phyloP scores from a whole-genome alignment of 2,329 filamentous ascomycete genomes.

The Cadophora gregata region DNA sequence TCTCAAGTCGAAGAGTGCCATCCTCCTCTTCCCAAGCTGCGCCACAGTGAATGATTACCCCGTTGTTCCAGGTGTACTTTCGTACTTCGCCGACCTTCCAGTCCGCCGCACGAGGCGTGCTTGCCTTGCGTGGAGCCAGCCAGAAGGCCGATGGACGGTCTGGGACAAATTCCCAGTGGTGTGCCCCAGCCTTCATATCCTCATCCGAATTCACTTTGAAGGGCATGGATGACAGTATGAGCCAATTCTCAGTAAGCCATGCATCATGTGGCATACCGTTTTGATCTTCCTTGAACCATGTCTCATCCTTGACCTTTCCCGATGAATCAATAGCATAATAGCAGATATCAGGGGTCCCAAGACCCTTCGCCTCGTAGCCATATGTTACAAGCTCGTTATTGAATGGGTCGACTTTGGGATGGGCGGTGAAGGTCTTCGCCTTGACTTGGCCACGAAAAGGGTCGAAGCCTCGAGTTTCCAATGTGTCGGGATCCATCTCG shows the following conservation, averaged over 20 bases:
- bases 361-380: slow-evolving; percentile 55
- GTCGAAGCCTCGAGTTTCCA: slow-evolving; percentile 55
- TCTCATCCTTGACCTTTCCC: slow-evolving; percentile 53
- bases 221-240: slow-evolving; percentile 55
- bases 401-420: slow-evolving; percentile 58
- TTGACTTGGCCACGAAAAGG: slow-evolving; percentile 57
- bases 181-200: slow-evolving; percentile 52
- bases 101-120: slow-evolving; percentile 57
- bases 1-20: too few species aligned
- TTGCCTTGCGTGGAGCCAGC: slow-evolving; percentile 49
- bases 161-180: slow-evolving; percentile 59
- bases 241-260: slow-evolving; percentile 54
- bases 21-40: too few species aligned
- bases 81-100: too few species aligned
- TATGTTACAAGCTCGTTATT: slow-evolving; percentile 59
- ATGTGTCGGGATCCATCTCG: slow-evolving; percentile 53
- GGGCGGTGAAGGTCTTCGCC: slow-evolving; percentile 56
- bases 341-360: slow-evolving; percentile 52
- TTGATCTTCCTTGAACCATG: slow-evolving; percentile 56
- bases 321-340: slow-evolving; percentile 53
- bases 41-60: too few species aligned
- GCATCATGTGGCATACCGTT: slow-evolving; percentile 60
- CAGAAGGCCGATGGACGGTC: slow-evolving; percentile 34
- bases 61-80: too few species aligned
- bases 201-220: slow-evolving; percentile 51